These are phyloP conservation scores for Basipetospora chlamydospora DNA, from an alignment of 2,329 filamentous ascomycete genomes.

Conservation along the genomic window DNA sequence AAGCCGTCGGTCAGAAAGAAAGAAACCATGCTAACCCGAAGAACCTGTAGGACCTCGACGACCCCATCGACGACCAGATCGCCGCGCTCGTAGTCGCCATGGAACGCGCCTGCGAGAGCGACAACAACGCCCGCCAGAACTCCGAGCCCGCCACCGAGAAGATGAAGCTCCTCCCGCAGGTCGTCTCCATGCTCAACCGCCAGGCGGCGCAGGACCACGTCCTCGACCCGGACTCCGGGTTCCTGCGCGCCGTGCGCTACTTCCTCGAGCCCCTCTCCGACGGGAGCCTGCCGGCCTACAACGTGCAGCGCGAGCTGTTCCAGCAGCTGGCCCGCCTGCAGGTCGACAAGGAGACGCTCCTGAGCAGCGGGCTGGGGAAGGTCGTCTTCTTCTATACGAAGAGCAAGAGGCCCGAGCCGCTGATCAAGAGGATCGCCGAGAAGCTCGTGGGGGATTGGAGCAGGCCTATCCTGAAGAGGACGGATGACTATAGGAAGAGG, in stretches of 20 bases:
- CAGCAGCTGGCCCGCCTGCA: constrained; percentile 64
- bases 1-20: constrained; percentile 5
- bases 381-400: constrained; percentile 95
- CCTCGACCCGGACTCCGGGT: constrained; percentile 87
- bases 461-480: constrained; percentile 81
- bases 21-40: too few species aligned
- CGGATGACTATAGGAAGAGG: constrained; percentile 86
- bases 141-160: constrained; percentile 81
- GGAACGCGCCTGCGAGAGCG: constrained; percentile 76
- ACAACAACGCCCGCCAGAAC: constrained; percentile 67
- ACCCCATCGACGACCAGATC: constrained; percentile 80
- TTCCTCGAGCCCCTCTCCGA: constrained; percentile 94
- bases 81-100: constrained; percentile 77
- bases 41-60: constrained; percentile 71
- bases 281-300: constrained; percentile 86
- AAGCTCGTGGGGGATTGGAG: constrained; percentile 92
- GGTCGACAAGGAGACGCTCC: constrained; percentile 78
- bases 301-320: constrained; percentile 92
- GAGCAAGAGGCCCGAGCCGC: constrained; percentile 74
- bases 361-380: constrained; percentile 89
- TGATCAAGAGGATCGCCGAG: constrained; percentile 89
- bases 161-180: constrained; percentile 82
- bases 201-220: constrained; percentile 75
- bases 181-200: constrained; percentile 75
- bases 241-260: constrained; percentile 88